Conservation (phyloP, 148 eudicot species). For the Vaccinium darrowii region DNA sequence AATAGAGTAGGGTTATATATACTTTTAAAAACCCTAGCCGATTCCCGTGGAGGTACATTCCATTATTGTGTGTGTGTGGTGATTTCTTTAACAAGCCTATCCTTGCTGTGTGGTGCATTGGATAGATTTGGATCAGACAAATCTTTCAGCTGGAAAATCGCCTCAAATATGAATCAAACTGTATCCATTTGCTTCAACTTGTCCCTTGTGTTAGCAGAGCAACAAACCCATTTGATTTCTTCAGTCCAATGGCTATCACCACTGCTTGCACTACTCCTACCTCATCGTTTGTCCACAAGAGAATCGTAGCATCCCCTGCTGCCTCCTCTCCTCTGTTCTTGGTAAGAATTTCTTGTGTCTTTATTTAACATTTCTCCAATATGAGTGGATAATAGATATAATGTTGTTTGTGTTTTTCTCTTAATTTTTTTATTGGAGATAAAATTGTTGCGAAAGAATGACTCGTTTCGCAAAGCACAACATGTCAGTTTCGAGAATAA, state of each 20-base stretch:
- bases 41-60: too few relatives aligned
- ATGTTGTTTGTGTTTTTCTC: too few relatives aligned
- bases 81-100: slow-evolving; percentile 18
- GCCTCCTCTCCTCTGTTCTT: slow-evolving; percentile 43
- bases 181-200: slow-evolving; percentile 5
- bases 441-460: not conserved
- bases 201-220: not conserved
- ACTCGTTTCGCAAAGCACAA: too few relatives aligned
- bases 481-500: too few relatives aligned
- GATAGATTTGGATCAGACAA: slow-evolving; percentile 15
- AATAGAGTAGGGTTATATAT: too few relatives aligned
- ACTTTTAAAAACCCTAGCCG: too few relatives aligned
- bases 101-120: slow-evolving; percentile 52
- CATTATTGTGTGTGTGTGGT: too few relatives aligned
- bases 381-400: not conserved
- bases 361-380: not conserved
- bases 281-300: slow-evolving; percentile 52
- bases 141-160: too few relatives aligned
- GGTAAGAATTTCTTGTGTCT: slow-evolving; percentile 39
- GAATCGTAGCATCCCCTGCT: slow-evolving; percentile 35
- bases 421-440: not conserved
- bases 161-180: slow-evolving; percentile 4
- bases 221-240: not conserved
- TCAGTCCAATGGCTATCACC: slow-evolving; percentile 62
- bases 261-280: slow-evolving; percentile 67